A percentile compares a stretch with the other conserved stretches of the same genome.
Evolutionary conservation across 2,329 filamentous ascomycete species (phyloP).

Genomic region (Exophiala sp.): DNA sequence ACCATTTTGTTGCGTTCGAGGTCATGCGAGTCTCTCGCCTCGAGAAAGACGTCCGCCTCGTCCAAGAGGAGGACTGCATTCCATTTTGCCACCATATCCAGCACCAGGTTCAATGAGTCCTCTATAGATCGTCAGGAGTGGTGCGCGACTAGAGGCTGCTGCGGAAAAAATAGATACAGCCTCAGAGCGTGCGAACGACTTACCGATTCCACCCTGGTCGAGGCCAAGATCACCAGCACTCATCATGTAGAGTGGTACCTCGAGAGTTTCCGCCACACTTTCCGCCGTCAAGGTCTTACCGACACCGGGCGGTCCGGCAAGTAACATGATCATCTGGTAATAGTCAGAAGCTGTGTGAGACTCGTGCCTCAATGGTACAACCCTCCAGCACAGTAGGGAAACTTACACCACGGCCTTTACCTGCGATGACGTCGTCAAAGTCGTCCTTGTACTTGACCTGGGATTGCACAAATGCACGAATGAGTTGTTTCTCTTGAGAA

Average conservation of each 20-base stretch:
- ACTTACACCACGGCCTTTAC: conserved; percentile 51
- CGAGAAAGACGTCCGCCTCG: conserved; percentile 47
- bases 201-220: conserved; percentile 42
- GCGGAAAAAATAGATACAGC: neutral
- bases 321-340: conserved; percentile 35
- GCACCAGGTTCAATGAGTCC: conserved; percentile 40
- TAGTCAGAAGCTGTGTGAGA: conserved; percentile 6
- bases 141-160: neutral
- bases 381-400: neutral
- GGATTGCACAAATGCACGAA: conserved; percentile 46
- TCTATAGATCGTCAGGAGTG: neutral
- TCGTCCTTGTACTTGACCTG: conserved; percentile 38
- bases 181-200: neutral
- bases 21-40: conserved; percentile 39
- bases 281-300: conserved; percentile 55
- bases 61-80: conserved; percentile 51
- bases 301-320: conserved; percentile 51
- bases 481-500: conserved; percentile 45
- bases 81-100: conserved; percentile 49
- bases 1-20: conserved; percentile 47
- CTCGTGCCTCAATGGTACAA: neutral
- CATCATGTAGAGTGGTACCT: conserved; percentile 50
- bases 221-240: conserved; percentile 50
- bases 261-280: conserved; percentile 50
- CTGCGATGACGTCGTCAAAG: conserved; percentile 52